Conservation (phyloP, 164 flowering plant genomes). For the Macadamia integrifolia region DNA sequence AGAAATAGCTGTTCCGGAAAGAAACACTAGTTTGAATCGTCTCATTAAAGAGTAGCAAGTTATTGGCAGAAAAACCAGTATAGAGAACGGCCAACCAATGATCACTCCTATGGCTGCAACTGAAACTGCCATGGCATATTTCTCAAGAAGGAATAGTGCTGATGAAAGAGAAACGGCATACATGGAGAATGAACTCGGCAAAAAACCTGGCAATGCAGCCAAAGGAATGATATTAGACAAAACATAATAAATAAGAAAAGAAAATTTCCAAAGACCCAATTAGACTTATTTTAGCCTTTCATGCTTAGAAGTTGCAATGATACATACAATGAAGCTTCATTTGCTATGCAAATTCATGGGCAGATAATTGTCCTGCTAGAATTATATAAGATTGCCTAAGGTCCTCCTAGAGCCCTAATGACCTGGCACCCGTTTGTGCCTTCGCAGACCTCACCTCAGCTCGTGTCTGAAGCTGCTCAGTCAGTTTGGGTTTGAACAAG, state of each 20-base stretch:
- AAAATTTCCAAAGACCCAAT: too few species aligned
- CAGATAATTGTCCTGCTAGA: too few species aligned
- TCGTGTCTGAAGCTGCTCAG: too few species aligned
- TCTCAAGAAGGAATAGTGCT: slow-evolving; percentile 74
- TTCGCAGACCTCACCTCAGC: too few species aligned
- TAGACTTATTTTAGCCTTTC: too few species aligned
- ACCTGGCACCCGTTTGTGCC: too few species aligned
- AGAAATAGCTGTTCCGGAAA: slow-evolving; percentile 64
- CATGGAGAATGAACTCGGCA: slow-evolving; percentile 99
- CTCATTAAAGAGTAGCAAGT: slow-evolving; percentile 54
- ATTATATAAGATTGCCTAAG: too few species aligned
- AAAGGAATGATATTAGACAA: slow-evolving; percentile 10
- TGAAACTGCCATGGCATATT: slow-evolving; percentile 69
- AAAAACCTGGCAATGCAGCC: slow-evolving; percentile 54
- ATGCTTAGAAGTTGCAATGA: too few species aligned
- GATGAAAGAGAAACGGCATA: slow-evolving; percentile 88
- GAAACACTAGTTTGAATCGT: slow-evolving; percentile 61
- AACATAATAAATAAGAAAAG: not conserved
- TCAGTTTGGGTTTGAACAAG: too few species aligned
- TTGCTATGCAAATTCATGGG: too few species aligned
- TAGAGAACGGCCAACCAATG: slow-evolving; percentile 98
- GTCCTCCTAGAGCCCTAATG: too few species aligned
- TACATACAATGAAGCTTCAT: too few species aligned
- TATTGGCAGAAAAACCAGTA: slow-evolving; percentile 78
- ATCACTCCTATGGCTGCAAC: slow-evolving; percentile 80